phyloP scores from a whole-genome alignment of 108 stramenopile genomes.

The Discostella stelligeroides region DNA sequence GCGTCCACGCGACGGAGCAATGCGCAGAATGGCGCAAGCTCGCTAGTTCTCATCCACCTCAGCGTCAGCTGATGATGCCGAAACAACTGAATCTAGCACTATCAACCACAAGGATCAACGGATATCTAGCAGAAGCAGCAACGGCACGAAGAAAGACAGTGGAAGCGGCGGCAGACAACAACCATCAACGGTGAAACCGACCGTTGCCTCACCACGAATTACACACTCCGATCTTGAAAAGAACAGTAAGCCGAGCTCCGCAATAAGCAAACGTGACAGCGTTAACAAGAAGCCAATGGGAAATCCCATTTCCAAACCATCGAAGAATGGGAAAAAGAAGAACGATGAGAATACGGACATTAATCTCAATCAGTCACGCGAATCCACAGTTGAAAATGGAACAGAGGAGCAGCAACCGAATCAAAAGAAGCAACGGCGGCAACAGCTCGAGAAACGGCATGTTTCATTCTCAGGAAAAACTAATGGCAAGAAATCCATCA shows the following conservation, averaged over 20 bases:
- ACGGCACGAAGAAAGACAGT: background rate
- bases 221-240: background rate
- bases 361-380: background rate
- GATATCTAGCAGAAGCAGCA: background rate
- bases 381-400: background rate
- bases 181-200: background rate
- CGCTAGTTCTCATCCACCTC: too few relatives aligned
- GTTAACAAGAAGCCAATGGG: background rate
- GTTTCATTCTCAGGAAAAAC: too few relatives aligned
- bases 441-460: background rate
- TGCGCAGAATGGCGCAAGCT: too few relatives aligned
- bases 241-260: background rate
- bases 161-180: background rate
- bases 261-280: background rate
- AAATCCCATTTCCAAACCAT: background rate
- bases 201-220: background rate
- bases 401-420: background rate
- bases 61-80: background rate
- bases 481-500: too few relatives aligned
- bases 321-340: background rate
- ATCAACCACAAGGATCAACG: background rate
- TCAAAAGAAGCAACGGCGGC: background rate
- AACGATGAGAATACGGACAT: conserved; percentile 19
- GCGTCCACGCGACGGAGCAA: background rate
- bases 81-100: background rate